Conservation (phyloP, 345 rosid genomes). For the Rhodamnia rubescens region DNA sequence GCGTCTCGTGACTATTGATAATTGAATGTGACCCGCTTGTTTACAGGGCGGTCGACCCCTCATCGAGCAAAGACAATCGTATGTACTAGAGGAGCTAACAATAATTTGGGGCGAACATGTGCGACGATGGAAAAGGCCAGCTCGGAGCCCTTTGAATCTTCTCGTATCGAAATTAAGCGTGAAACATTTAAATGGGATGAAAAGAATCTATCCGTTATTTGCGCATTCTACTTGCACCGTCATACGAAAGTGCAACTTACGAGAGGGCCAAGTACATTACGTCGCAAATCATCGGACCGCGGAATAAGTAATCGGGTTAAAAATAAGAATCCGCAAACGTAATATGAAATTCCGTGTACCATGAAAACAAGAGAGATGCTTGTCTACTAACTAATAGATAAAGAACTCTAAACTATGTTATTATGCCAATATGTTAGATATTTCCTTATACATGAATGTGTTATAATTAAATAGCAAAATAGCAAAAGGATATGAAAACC, state of each 20-base stretch:
- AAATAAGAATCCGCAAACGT: background rate
- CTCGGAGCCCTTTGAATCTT: background rate
- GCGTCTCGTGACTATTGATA: background rate
- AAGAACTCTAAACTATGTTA: background rate
- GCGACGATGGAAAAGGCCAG: rapidly evolving
- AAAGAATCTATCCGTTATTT: background rate
- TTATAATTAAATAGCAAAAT: background rate
- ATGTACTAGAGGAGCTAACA: background rate
- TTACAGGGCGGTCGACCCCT: background rate
- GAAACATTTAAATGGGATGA: background rate
- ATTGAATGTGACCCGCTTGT: background rate
- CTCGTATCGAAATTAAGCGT: background rate
- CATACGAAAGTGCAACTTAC: background rate
- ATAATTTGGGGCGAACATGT: background rate
- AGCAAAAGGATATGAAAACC: background rate
- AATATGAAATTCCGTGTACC: background rate
- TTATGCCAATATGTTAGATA: background rate
- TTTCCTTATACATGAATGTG: background rate
- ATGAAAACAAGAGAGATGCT: background rate
- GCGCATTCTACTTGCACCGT: background rate
- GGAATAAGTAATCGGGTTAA: background rate
- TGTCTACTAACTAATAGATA: too few relatives aligned
- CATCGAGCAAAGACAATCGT: rapidly evolving
- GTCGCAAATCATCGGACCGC: background rate
- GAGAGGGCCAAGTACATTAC: rapidly evolving